Conservation (phyloP, 805 yeast genomes). For the Hemisphaericaspora nanyangensis region DNA sequence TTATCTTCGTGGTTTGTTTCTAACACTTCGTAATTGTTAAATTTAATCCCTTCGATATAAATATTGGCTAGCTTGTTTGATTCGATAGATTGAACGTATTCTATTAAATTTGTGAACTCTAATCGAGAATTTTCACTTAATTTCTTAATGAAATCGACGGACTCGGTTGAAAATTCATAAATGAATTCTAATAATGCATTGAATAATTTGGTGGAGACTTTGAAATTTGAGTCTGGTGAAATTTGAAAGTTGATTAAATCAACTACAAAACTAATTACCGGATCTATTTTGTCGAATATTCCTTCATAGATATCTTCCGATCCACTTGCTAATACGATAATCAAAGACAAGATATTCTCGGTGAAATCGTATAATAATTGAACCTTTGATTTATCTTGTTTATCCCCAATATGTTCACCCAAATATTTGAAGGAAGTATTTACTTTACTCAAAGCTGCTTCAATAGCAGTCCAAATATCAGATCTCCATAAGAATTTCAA, state of each 20-base stretch:
- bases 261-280: slow-evolving; percentile 34
- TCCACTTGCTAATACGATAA: slow-evolving; percentile 62
- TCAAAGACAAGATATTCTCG: slow-evolving; percentile 69
- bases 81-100: slow-evolving; percentile 5
- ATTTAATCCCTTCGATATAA: slow-evolving; percentile 40
- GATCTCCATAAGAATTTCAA: slow-evolving; percentile 73
- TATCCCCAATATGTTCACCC: slow-evolving; percentile 18
- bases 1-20: slow-evolving; percentile 14
- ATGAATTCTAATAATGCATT: slow-evolving; percentile 54
- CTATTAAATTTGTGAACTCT: slow-evolving; percentile 7
- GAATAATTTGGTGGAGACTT: slow-evolving; percentile 41
- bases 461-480: slow-evolving; percentile 65
- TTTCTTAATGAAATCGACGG: slow-evolving; percentile 46
- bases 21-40: slow-evolving; percentile 36
- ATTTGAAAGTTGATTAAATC: slow-evolving; percentile 24
- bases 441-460: slow-evolving; percentile 48
- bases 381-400: slow-evolving; percentile 36
- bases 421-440: slow-evolving; percentile 45
- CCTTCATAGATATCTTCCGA: slow-evolving; percentile 46
- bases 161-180: slow-evolving; percentile 59
- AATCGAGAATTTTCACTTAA: slow-evolving; percentile 16
- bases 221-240: not conserved
- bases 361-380: slow-evolving; percentile 58
- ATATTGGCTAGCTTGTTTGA: slow-evolving; percentile 24
- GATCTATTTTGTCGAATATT: slow-evolving; percentile 45